Base-by-base conservation (phyloP, 2,329 filamentous ascomycete genomes). In the Ophiostoma novo-ulmi region DNA sequence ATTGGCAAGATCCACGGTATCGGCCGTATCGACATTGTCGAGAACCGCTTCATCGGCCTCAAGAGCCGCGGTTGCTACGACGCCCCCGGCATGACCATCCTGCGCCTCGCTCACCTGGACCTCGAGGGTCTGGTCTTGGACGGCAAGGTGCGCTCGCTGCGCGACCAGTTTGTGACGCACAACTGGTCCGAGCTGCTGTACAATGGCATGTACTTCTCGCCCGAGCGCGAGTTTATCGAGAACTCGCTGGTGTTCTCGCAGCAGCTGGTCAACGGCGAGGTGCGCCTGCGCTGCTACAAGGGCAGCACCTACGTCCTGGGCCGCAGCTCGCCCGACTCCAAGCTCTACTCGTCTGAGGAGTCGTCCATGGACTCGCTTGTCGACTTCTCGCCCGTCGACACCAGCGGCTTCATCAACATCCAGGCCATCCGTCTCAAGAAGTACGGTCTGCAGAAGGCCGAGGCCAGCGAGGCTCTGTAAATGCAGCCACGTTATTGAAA, bases 21-120 rank as follows among this genome's bases (percentile, higher is more conserved):
- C 75, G 92, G 91, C 76, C 85, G 92, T 77, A 89, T 94, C 75
- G 91, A 94, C 80, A 94, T 94, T 77, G 91, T 94, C 73, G 91
- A 93, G 77, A 91, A 91, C 82, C 86, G 91, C 70, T 81, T 81
- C 73, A 79, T 92, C 77, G 91, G 91, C 74, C 84, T 94, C 76
- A 94, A 94, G 84, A 89, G 86, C 75, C 88, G 91, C 76, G 91
- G 91, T 76, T 94, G 91, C 84, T 94, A 94, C 83, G 91, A 94
- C 77, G 85, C 86, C 13, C 86, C 86, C 1, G 86, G 82, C 71
- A 80, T 89, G 73, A 78, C 78, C 70, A 77, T 79, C 36, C 76
- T 77, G 67, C 78, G 80, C 26, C 77, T 80, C 26, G 81, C 80
- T 26, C 81, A 82, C 72, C 69, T 81, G 4, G 86, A 88, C 72